Evolutionary conservation across 2,329 filamentous ascomycete genomes (phyloP).

Genomic region (Pleurostoma richardsiae): DNA sequence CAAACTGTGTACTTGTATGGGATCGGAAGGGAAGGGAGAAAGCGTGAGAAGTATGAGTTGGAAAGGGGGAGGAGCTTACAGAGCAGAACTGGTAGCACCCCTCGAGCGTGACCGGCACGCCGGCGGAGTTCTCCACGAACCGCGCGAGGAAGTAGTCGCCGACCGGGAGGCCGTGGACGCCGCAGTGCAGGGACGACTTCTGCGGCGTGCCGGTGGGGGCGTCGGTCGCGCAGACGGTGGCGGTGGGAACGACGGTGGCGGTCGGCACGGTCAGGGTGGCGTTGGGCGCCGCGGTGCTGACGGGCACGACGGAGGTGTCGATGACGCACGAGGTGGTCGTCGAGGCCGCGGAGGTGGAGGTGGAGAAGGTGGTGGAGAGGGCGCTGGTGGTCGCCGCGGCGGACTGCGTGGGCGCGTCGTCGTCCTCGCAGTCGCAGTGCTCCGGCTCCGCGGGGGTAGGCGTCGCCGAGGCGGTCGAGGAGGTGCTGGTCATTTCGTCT

Average conservation of each 20-base stretch:
- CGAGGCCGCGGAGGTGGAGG: slow-evolving; percentile 1
- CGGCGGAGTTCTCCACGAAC: slow-evolving; percentile 26
- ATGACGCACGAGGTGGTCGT: slow-evolving; percentile 20
- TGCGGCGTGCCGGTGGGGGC: slow-evolving; percentile 23
- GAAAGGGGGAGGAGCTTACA: slow-evolving; percentile 15
- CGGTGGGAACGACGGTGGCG: slow-evolving; percentile 17
- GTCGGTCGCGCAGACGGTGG: slow-evolving; percentile 22
- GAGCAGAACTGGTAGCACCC: slow-evolving; percentile 37
- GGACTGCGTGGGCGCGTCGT: no score
- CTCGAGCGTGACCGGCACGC: slow-evolving; percentile 27
- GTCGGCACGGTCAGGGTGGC: slow-evolving; percentile 13
- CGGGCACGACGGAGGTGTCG: slow-evolving; percentile 24
- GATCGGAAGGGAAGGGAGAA: not conserved
- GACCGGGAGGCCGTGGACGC: slow-evolving; percentile 27
- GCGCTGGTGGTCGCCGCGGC: not conserved
- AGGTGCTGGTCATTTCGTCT: no score
- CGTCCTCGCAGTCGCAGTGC: no score
- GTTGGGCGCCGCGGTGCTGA: slow-evolving; percentile 18
- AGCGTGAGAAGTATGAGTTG: not conserved
- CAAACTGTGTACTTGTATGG: not conserved
- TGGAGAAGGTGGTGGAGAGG: slow-evolving; percentile 1
- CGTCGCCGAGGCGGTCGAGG: no score
- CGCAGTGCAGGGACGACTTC: slow-evolving; percentile 26
- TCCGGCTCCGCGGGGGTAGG: no score
- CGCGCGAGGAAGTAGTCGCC: slow-evolving; percentile 31